Percentiles rank a stretch among this genome's conserved stretches.
These are phyloP conservation scores for Aspergillus ibericus DNA, from an alignment of 2,329 filamentous ascomycete genomes.

Conservation along the genomic window DNA sequence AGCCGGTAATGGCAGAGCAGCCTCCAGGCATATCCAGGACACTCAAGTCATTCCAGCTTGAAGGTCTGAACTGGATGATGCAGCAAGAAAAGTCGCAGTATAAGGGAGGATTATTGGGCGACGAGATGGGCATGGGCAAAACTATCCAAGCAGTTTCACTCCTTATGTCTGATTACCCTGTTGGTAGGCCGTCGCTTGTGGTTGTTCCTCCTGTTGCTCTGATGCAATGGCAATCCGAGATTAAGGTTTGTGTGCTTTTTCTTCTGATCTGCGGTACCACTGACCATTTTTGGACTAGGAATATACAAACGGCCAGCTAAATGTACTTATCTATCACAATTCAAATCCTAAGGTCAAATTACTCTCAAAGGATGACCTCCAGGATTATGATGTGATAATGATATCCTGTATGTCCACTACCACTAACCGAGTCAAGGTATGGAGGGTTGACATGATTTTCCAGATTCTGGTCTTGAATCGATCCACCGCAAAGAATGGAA, in stretches of 20 bases:
- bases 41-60: conserved; percentile 89
- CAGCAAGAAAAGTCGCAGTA: conserved; percentile 83
- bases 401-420: conserved; percentile 71
- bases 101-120: conserved; percentile 86
- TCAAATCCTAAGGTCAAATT: conserved; percentile 81
- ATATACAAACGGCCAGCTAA: conserved; percentile 84
- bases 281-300: conserved; percentile 26
- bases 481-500: conserved; percentile 90
- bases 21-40: conserved; percentile 76
- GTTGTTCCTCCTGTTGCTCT: conserved; percentile 89
- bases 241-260: conserved; percentile 54
- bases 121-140: conserved; percentile 99
- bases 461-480: conserved; percentile 71
- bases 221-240: conserved; percentile 91
- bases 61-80: conserved; percentile 92
- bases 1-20: conserved; percentile 64
- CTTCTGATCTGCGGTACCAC: not conserved
- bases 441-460: conserved; percentile 7
- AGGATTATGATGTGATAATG: conserved; percentile 88
- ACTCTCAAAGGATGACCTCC: conserved; percentile 71
- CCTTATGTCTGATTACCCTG: conserved; percentile 96
- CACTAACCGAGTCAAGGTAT: not conserved
- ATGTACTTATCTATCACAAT: conserved; percentile 86
- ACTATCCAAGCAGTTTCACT: conserved; percentile 97
- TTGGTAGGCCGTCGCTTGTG: conserved; percentile 77